These are phyloP conservation scores for Melampsora americana DNA, from an alignment of 1,284 basidiomycete species.

Conservation along the genomic window DNA sequence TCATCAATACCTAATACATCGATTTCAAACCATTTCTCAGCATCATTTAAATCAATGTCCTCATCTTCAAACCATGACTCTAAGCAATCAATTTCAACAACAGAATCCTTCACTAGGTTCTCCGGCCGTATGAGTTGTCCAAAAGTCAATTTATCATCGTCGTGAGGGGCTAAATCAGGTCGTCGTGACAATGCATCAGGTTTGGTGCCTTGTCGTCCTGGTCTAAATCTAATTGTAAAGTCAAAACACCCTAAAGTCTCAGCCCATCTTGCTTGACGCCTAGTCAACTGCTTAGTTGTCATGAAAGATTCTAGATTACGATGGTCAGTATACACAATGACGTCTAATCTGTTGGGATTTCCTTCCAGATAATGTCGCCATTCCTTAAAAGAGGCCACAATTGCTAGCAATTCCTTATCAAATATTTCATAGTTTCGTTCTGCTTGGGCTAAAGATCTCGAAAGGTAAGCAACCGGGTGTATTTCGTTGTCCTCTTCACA, in stretches of 20 bases:
- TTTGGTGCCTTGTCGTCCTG: not conserved
- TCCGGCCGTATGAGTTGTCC: not conserved
- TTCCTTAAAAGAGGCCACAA: too few relatives aligned
- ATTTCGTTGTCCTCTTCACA: too few relatives aligned
- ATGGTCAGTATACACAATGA: too few relatives aligned
- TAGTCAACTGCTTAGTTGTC: not conserved
- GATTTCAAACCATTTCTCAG: not conserved
- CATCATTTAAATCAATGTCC: conserved; percentile 43
- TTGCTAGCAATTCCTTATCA: too few relatives aligned
- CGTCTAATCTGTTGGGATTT: too few relatives aligned
- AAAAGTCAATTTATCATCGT: not conserved
- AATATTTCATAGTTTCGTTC: too few relatives aligned
- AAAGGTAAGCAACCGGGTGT: too few relatives aligned
- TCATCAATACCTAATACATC: not conserved
- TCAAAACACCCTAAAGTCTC: not conserved
- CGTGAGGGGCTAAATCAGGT: not conserved
- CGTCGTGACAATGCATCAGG: not conserved
- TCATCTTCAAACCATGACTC: not conserved
- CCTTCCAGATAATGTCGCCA: too few relatives aligned
- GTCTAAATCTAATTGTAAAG: not conserved
- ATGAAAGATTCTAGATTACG: too few relatives aligned
- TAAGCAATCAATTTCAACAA: conserved; percentile 50
- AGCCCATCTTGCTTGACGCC: not conserved
- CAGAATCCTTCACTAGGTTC: not conserved
- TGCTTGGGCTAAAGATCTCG: too few relatives aligned